Evolutionary conservation across 1,139 yeast genomes (phyloP).

Genomic region (Yamadazyma taylorii): DNA sequence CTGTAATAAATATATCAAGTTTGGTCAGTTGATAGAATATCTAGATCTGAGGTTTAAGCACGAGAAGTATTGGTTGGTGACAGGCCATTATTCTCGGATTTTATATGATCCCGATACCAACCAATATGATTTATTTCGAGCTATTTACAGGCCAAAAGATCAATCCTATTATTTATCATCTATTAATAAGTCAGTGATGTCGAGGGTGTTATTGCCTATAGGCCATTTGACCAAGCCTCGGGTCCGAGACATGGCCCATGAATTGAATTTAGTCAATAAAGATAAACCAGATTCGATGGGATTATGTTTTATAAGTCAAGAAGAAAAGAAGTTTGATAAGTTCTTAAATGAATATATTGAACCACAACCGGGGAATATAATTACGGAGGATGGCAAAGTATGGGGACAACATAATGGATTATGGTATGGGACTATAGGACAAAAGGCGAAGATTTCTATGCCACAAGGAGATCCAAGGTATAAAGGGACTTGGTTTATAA

Average conservation of each 20-base stretch:
- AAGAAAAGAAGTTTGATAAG: conserved; percentile 67
- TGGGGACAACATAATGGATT: conserved; percentile 86
- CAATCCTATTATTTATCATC: conserved; percentile 89
- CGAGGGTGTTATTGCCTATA: conserved; percentile 68
- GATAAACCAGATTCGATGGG: conserved; percentile 93
- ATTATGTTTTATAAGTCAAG: conserved; percentile 83
- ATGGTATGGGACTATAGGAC: conserved; percentile 96
- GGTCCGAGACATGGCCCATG: conserved; percentile 66
- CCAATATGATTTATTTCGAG: conserved; percentile 54
- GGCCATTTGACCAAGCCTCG: conserved; percentile 76
- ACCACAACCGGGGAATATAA: conserved; percentile 73
- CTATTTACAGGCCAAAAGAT: conserved; percentile 66
- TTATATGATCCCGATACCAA: conserved; percentile 32
- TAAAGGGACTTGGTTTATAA: conserved; percentile 84
- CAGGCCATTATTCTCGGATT: conserved; percentile 88
- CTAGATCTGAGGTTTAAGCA: conserved; percentile 35
- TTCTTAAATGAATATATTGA: conserved; percentile 75
- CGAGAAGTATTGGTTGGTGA: conserved; percentile 76
- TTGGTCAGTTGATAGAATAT: conserved; percentile 70
- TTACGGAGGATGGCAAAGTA: conserved; percentile 67
- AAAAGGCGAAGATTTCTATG: conserved; percentile 53
- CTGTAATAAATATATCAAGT: conserved; percentile 83
- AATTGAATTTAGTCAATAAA: conserved; percentile 58
- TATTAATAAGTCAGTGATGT: conserved; percentile 48
- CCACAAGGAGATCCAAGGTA: conserved; percentile 60